Evolutionary conservation across 306 rosid species (phyloP), one percentile per base, ranked within the genome.

Genomic region (Pterocarpus macrocarpus): DNA sequence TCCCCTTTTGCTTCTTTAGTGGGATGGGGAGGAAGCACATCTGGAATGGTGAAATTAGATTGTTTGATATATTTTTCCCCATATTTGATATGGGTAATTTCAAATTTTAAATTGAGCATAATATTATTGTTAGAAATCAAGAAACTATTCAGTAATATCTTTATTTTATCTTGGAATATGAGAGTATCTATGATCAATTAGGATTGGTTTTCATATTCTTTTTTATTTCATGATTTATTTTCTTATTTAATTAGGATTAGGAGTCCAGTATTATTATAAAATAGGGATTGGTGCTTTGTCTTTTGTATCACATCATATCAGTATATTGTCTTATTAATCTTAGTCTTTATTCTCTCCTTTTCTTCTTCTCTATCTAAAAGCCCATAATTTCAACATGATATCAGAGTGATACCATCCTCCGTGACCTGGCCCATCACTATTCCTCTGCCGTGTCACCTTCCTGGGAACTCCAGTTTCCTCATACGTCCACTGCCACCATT

Each of bases 81-180:
- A 41, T 32, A 62, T 80, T 50, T 50, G 38, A 38, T 71, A 36
- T 16, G 2, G 22, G 62, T 67, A 15, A 33, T 64, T 17, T 64
- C 41, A 17, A 56, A 13, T 66, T 74, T 56, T 14, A 32, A 16
- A 11, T 56, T 65, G 28, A 56, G 81, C 34, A 44, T 71, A 7
- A n/a, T 35, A 8, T 52, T 47, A 47, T 47, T 11, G 53, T 9
- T 47, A 9, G 53, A 47, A 9, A 47, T 9, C 4, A 47, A 47
- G 53, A 11, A 47, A 47, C 2, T 9, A 47, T 12, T 47, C 15
- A 10, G 13, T 12, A 43, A 43, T 47, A 47, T 47, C 4, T 47
- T 47, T 47, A 11, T 11, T 47, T 0, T 47, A 47, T 1, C 15
- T 47, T 11, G 10, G 53, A 47, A 47, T 47, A 47, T 47, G 3